phyloP scores from a whole-genome alignment of 495 filamentous ascomycete genomes.

The Darksidea phi region DNA sequence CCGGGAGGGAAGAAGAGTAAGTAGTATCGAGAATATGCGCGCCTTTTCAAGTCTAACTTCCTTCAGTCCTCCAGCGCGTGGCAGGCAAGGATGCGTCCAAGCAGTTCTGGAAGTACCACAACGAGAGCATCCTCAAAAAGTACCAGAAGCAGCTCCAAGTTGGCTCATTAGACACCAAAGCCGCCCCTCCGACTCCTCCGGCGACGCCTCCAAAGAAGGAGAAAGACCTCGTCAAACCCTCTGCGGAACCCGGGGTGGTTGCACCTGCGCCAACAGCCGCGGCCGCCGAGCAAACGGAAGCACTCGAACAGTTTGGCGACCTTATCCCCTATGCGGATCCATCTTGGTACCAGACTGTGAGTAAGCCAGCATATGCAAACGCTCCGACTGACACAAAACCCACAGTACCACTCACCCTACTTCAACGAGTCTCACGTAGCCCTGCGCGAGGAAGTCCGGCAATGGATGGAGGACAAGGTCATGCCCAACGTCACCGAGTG shows the following conservation, averaged over 20 bases:
- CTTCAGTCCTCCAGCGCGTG: slow-evolving; percentile 76
- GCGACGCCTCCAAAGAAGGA: slow-evolving; percentile 54
- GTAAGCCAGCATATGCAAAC: slow-evolving; percentile 41
- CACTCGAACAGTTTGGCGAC: slow-evolving; percentile 79
- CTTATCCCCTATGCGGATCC: slow-evolving; percentile 91
- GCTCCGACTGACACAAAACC: slow-evolving; percentile 2
- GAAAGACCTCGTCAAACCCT: slow-evolving; percentile 50
- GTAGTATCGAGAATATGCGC: slow-evolving; percentile 26
- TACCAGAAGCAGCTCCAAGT: slow-evolving; percentile 84
- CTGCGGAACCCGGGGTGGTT: slow-evolving; percentile 49
- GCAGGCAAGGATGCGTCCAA: slow-evolving; percentile 96
- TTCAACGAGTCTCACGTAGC: slow-evolving; percentile 90
- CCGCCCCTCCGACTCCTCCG: slow-evolving; percentile 57
- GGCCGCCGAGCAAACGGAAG: slow-evolving; percentile 58
- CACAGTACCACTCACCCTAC: slow-evolving; percentile 90
- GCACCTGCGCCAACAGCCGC: slow-evolving; percentile 48
- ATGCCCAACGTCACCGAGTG: slow-evolving; percentile 92
- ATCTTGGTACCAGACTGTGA: slow-evolving; percentile 91
- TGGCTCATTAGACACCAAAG: slow-evolving; percentile 84
- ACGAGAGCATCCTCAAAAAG: slow-evolving; percentile 90
- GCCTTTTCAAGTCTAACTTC: background rate
- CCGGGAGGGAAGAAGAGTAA: slow-evolving; percentile 95
- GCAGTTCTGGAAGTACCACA: slow-evolving; percentile 99
- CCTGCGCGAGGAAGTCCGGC: slow-evolving; percentile 81
- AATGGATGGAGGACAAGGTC: slow-evolving; percentile 87